Base-by-base conservation (phyloP, 805 yeast genomes). In the Metschnikowia rubicola region DNA sequence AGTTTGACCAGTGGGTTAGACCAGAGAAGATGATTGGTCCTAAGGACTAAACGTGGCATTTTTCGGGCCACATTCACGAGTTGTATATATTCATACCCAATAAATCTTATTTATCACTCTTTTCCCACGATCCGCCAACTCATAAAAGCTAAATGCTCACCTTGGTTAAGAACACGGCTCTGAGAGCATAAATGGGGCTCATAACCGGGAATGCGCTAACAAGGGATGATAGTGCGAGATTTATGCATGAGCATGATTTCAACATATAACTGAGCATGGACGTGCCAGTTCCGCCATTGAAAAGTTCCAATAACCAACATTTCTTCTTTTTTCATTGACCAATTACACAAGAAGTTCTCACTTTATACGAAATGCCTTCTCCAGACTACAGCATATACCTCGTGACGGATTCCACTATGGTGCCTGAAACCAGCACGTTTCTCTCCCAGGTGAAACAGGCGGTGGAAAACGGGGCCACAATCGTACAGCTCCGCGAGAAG, bases 21-120 rank as follows among this genome's bases (percentile, higher is more conserved):
- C 99, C 99, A 56, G 98, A 94, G 77, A 80, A 87, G 65, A 94
- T 94, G 99, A 84, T 94, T 73, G 96, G 97, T 53, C 98, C 99
- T 64, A 85, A 86, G 64, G 73, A 71, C 55, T 70, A 64, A 39
- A 21, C 26, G 26, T 4, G 26, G 26, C 7, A 21, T 7, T 29
- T 36, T 2, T n/a, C n/a, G 10, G 13, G n/a, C 10, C 13, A 13
- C 40, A 12, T 11, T 13, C 29, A 12, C 37, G 35, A 32, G 17
- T 33, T 43, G 46, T 43, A 43, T 12, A 43, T 43, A 43, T 37
- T 36, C 35, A 33, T 29, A 41, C 26, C 26, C 26, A 21, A 21
- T 21, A 21, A 7, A 12, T 30, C 15, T 26, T 26, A 35, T 21
- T 21, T 21, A n/a, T 35, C 29, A 35, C 37, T 10, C 37, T 10